Evolutionary conservation across 2,329 filamentous ascomycete genomes (phyloP).

Genomic region (Xylariaceae sp.): DNA sequence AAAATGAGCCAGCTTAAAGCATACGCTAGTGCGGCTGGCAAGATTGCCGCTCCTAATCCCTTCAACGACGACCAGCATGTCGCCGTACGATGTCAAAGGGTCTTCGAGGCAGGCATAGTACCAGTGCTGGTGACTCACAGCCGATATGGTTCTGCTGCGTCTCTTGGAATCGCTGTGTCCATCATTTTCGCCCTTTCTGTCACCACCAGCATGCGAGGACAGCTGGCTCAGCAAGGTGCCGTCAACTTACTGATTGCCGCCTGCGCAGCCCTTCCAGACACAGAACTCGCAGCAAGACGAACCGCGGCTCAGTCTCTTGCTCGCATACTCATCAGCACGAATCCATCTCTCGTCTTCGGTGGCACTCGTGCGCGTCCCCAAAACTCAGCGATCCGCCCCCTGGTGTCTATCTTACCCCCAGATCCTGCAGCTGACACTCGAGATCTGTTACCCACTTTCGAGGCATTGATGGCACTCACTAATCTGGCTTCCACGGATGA

Average conservation of each 20-base stretch:
- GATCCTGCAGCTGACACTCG: conserved; percentile 59
- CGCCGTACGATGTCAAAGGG: conserved; percentile 65
- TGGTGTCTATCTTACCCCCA: conserved; percentile 68
- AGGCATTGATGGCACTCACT: conserved; percentile 85
- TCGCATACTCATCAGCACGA: conserved; percentile 80
- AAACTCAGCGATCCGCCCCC: conserved; percentile 75
- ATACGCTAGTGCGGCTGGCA: conserved; percentile 82
- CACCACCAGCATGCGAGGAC: conserved; percentile 68
- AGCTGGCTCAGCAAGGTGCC: conserved; percentile 89
- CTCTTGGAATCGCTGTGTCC: conserved; percentile 66
- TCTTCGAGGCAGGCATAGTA: conserved; percentile 75
- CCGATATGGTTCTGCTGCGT: conserved; percentile 66
- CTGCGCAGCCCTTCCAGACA: conserved; percentile 57
- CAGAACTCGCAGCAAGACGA: conserved; percentile 43
- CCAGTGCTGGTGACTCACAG: conserved; percentile 72
- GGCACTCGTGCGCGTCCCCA: conserved; percentile 69
- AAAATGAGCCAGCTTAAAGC: conserved; percentile 89
- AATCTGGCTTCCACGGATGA: conserved; percentile 83
- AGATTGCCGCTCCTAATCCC: conserved; percentile 55
- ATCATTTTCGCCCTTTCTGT: conserved; percentile 76
- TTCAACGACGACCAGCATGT: conserved; percentile 76
- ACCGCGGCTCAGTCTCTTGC: conserved; percentile 76
- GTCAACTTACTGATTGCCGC: conserved; percentile 76
- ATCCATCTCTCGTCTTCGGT: conserved; percentile 79
- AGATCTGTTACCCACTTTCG: conserved; percentile 85